Base-by-base conservation (phyloP, 352 stramenopile genomes). In the Phytophthora sp. region DNA sequence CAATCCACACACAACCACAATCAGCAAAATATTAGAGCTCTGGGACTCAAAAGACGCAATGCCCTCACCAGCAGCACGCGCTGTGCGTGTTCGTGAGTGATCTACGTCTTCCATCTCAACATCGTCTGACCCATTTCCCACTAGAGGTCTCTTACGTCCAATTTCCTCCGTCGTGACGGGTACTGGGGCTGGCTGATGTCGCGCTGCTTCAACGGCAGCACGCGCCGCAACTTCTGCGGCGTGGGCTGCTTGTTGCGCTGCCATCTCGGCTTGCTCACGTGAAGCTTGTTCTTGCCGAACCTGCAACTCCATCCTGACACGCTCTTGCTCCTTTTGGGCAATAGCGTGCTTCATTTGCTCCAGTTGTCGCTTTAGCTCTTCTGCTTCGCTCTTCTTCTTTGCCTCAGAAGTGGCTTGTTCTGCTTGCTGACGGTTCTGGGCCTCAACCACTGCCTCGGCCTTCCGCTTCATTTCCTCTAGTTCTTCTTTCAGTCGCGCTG, bases 201-300 rank as follows among this genome's bases (percentile, higher is more conserved):
- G 69, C 27, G 81, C 76, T 2, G 84, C 86, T 68, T 89, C 84
- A 24, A 93, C 69, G 10, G 86, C 86, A 27, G 84, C 84, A 35
- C 75, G 82, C 12, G 87, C 87, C 17, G 87, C 88, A 35, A 92
- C 48, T 34, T 82, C 79, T 26, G 84, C 87, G 18, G 83, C 83
- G 8, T 82, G 59, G 3, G 84, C 83, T n/a, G 84, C 87, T 41
- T 80, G 72, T 20, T 74, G 70, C 10, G 85, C 84, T 15, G 82
- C 84, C 0, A 76, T 32, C 49, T 93, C 84, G 4, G 86, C 86
- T 43, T 89, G 75, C 24, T 87, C 66, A n/a, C 86, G 82, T 49
- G 75, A 74, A 15, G 63, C 62, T 11, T 78, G 62, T 53, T 90
- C 80, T 38, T 86, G 74, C 17, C 74, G 66, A 17, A 79, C 76